Evolutionary conservation across 2,329 filamentous ascomycete species (phyloP), one percentile per base, ranked within the genome.

Genomic region (Apiospora aurea): DNA sequence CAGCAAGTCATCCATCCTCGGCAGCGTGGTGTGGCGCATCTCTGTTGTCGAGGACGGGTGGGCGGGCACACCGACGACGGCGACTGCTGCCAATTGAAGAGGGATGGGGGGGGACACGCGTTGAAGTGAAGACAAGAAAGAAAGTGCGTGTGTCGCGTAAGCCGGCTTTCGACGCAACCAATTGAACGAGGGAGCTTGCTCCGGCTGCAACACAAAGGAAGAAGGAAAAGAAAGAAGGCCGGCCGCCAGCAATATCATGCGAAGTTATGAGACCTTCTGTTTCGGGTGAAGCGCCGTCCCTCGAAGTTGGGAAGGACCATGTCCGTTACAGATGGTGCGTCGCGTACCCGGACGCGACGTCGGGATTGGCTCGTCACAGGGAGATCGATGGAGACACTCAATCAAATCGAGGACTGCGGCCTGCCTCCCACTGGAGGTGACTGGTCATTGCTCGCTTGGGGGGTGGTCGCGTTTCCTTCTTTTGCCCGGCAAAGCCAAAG

Each of bases 231-330:
- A 49, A 11, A 49, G 21, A 8, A 24, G n/a, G 24, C n/a, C 34
- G 7, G 34, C 34, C 6, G 47, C 21, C 21, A 49, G 47, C 47
- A 49, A 24, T 24, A n/a, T 49, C 47, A 49, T 49, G 47, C 47
- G 7, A 49, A n/a, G 21, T 18, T 34, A 3, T 16, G 7, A 7
- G 53, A 57, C 53, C 53, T 61, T 16, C 53, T 61, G 4, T 2
- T 61, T 61, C 14, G 53, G 51, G 51, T 16, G 53, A 61, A 61
- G 53, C 53, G 53, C 53, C 53, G 53, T 16, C 24, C 29, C 14
- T 10, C 24, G 21, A 49, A 10, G 34, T 57, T 34, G 6, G 24
- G 5, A 57, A 57, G 24, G 18, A 4, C 24, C 26, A 29, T 7
- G 13, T 29, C 14, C 26, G 51, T 57, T 57, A 57, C 51, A 57